A percentile compares a stretch with the other conserved stretches of the same genome.
These are phyloP conservation scores for Termitomyces sp. DNA, from an alignment of 768 basidiomycete genomes.

Conservation along the genomic window DNA sequence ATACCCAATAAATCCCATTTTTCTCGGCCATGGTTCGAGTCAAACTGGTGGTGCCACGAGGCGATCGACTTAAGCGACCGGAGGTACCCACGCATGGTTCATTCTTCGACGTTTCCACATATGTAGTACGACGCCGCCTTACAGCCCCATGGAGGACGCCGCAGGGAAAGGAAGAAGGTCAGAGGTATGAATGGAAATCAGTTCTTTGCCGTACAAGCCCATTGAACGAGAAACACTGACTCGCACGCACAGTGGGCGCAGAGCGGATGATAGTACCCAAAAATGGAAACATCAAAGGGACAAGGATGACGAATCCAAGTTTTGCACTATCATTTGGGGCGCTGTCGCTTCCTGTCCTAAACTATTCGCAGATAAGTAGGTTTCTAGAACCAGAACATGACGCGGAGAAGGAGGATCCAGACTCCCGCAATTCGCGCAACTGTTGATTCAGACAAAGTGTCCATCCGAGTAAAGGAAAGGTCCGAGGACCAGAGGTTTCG, in stretches of 20 bases:
- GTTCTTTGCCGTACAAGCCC: not conserved
- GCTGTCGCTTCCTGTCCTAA: not conserved
- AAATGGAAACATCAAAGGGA: conserved; percentile 3
- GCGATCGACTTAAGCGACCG: not conserved
- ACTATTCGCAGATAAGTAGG: not conserved
- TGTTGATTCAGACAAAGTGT: not conserved
- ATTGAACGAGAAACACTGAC: not conserved
- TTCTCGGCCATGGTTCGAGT: not conserved
- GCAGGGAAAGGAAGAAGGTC: not conserved
- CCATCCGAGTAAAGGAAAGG: not conserved
- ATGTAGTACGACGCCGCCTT: not conserved
- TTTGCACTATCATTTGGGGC: not conserved
- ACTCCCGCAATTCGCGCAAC: not conserved
- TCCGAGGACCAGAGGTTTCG: not conserved
- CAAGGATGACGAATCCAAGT: not conserved
- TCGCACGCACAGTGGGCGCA: not conserved
- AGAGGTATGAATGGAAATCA: not conserved
- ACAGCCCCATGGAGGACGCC: not conserved
- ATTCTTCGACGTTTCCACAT: not conserved
- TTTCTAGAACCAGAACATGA: not conserved
- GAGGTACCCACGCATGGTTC: not conserved
- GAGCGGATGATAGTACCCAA: not conserved
- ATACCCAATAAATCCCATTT: not conserved
- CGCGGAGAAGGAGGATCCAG: not conserved
- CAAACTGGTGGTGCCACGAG: not conserved